phyloP scores from a whole-genome alignment of 2,329 filamentous ascomycete species.

The Fusarium algeriense region DNA sequence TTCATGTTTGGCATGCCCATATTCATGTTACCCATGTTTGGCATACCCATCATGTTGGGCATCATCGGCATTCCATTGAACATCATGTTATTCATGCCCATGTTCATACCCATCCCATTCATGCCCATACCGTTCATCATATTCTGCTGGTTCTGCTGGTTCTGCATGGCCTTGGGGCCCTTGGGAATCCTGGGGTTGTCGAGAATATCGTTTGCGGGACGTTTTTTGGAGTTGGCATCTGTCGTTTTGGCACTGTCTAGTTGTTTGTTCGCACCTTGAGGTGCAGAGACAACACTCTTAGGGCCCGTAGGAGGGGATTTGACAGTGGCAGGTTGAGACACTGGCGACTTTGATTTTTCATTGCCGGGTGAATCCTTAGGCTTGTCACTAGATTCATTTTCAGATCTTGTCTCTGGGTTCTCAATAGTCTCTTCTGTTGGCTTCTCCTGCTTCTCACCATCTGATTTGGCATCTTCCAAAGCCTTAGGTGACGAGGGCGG shows the following conservation, averaged over 20 bases:
- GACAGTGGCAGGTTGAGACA: slow-evolving; percentile 37
- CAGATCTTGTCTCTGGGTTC: slow-evolving; percentile 55
- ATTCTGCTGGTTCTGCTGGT: slow-evolving; percentile 64
- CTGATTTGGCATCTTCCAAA: slow-evolving; percentile 35
- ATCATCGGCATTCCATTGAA: slow-evolving; percentile 58
- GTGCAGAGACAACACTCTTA: slow-evolving; percentile 40
- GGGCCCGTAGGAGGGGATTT: slow-evolving; percentile 50
- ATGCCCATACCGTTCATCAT: slow-evolving; percentile 63
- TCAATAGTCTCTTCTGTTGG: slow-evolving; percentile 54
- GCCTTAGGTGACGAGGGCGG: slow-evolving; percentile 51
- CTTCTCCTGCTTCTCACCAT: slow-evolving; percentile 41
- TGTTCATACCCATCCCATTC: slow-evolving; percentile 62
- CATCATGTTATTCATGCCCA: slow-evolving; percentile 58
- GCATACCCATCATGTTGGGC: slow-evolving; percentile 57
- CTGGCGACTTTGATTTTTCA: slow-evolving; percentile 54
- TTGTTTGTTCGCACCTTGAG: slow-evolving; percentile 56
- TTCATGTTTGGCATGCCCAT: slow-evolving; percentile 52
- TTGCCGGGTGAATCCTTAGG: slow-evolving; percentile 40
- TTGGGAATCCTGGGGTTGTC: slow-evolving; percentile 75
- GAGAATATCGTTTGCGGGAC: slow-evolving; percentile 79
- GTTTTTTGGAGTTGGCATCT: slow-evolving; percentile 74
- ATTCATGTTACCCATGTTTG: slow-evolving; percentile 54
- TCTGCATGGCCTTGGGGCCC: slow-evolving; percentile 74
- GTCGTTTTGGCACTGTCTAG: slow-evolving; percentile 48
- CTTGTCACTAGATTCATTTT: slow-evolving; percentile 37